Evolutionary conservation across 306 rosid species (phyloP).

Genomic region (Cucurbita pepo): DNA sequence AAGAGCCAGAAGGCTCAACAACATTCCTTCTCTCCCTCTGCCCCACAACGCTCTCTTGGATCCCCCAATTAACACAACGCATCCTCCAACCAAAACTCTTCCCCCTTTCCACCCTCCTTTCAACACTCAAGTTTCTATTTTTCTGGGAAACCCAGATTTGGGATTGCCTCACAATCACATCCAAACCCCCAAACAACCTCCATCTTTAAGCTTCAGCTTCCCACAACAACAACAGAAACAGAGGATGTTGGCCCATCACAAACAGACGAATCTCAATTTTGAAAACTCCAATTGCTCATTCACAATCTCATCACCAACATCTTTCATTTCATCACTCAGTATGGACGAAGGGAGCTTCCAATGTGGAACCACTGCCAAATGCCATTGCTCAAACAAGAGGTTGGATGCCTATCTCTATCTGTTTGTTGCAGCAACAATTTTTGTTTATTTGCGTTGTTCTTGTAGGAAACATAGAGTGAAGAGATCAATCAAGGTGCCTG

Average conservation of each 20-base stretch:
- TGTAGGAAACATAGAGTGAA: conserved; percentile 87
- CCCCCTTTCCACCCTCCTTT: conserved; percentile 2
- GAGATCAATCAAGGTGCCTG: conserved; percentile 91
- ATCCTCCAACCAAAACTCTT: conserved; percentile 23
- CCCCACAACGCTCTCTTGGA: conserved; percentile 54
- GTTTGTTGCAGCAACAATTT: neutral
- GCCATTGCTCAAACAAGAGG: conserved; percentile 99
- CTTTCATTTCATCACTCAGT: conserved; percentile 92
- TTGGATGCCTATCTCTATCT: conserved; percentile 12
- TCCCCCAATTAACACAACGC: conserved; percentile 34
- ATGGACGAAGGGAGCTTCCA: conserved; percentile 80
- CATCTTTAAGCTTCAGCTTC: conserved; percentile 39
- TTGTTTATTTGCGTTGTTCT: neutral
- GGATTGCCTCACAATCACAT: conserved; percentile 59
- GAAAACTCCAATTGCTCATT: conserved; percentile 87
- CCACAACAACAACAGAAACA: conserved; percentile 50
- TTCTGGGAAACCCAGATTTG: conserved; percentile 49
- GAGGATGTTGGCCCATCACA: conserved; percentile 5
- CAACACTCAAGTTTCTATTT: conserved; percentile 11
- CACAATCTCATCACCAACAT: conserved; percentile 79
- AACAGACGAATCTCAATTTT: conserved; percentile 65
- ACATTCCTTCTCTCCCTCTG: conserved; percentile 33
- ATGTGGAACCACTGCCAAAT: conserved; percentile 78
- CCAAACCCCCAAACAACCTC: conserved; percentile 33
- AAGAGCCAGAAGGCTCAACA: conserved; percentile 54